These are phyloP conservation scores for Volvariella surrecta DNA, from an alignment of 1,284 basidiomycete genomes.

Conservation along the genomic window DNA sequence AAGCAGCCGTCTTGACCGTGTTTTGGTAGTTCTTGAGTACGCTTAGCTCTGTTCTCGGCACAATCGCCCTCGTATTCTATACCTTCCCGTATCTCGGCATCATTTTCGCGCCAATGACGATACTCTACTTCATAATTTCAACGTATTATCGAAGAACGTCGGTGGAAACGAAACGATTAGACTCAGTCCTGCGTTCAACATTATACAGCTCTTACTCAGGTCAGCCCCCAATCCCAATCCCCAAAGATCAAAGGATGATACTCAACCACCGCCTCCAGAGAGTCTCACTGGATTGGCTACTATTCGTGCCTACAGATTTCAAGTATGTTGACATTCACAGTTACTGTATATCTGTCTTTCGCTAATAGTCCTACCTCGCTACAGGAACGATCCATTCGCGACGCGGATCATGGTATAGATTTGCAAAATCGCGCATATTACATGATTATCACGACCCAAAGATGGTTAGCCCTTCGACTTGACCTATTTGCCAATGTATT, in stretches of 20 bases:
- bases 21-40: conserved; percentile 43
- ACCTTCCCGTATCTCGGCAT: conserved; percentile 56
- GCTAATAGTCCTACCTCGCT: not conserved
- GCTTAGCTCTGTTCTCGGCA: conserved; percentile 42
- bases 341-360: too few species aligned
- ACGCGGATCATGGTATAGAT: conserved; percentile 56
- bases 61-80: conserved; percentile 52
- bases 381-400: conserved; percentile 35
- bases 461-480: conserved; percentile 53
- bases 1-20: too few species aligned
- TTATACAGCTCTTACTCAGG: conserved; percentile 48
- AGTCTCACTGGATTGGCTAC: conserved; percentile 36
- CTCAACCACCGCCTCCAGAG: conserved; percentile 23
- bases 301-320: conserved; percentile 33
- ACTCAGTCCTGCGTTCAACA: conserved; percentile 58
- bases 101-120: conserved; percentile 42
- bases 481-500: conserved; percentile 68
- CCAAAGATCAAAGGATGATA: not conserved
- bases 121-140: conserved; percentile 40
- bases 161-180: conserved; percentile 62
- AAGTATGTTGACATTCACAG: conserved; percentile 18
- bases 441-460: conserved; percentile 62
- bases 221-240: conserved; percentile 10
- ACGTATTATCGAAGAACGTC: conserved; percentile 48
- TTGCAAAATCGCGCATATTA: conserved; percentile 74